These are phyloP conservation scores for Syzygium aromaticum DNA, from an alignment of 345 rosid genomes.

Conservation along the genomic window DNA sequence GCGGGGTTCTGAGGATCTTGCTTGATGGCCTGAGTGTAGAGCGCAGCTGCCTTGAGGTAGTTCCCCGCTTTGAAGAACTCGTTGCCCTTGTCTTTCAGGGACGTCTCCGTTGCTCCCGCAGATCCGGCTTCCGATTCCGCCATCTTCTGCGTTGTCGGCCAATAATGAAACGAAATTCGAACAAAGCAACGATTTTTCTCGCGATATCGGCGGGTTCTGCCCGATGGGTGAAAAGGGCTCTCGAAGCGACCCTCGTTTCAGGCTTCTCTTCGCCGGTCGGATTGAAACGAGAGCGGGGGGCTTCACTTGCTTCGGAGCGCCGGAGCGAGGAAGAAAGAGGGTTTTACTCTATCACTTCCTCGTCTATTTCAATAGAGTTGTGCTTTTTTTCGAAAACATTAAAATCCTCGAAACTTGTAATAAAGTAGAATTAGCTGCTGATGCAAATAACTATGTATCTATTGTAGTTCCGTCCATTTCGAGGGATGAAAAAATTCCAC, in stretches of 20 bases:
- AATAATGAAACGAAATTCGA: neutral
- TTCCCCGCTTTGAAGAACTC: slow-evolving; percentile 94
- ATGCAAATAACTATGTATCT: neutral
- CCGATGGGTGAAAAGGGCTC: neutral
- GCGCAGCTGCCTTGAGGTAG: slow-evolving; percentile 96
- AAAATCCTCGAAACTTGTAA: neutral
- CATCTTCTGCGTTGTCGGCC: slow-evolving; percentile 8
- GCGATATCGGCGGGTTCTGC: neutral
- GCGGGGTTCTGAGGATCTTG: slow-evolving; percentile 87
- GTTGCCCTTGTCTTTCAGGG: slow-evolving; percentile 85
- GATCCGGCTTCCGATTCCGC: slow-evolving; percentile 43
- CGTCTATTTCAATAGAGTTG: neutral
- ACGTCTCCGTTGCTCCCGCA: slow-evolving; percentile 31
- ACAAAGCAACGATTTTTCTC: neutral
- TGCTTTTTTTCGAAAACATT: neutral
- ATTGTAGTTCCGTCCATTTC: neutral
- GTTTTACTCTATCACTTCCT: neutral
- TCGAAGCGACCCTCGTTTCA: neutral
- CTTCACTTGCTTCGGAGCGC: neutral
- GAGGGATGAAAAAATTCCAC: neutral
- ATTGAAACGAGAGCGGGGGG: neutral
- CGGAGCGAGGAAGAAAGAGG: neutral
- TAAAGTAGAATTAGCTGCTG: neutral
- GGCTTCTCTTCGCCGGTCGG: neutral
- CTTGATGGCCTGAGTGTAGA: slow-evolving; percentile 95